Evolutionary conservation across 202 grass and related monocot genomes (phyloP), one percentile per base, ranked within the genome.

Genomic region (Musa balbisiana): DNA sequence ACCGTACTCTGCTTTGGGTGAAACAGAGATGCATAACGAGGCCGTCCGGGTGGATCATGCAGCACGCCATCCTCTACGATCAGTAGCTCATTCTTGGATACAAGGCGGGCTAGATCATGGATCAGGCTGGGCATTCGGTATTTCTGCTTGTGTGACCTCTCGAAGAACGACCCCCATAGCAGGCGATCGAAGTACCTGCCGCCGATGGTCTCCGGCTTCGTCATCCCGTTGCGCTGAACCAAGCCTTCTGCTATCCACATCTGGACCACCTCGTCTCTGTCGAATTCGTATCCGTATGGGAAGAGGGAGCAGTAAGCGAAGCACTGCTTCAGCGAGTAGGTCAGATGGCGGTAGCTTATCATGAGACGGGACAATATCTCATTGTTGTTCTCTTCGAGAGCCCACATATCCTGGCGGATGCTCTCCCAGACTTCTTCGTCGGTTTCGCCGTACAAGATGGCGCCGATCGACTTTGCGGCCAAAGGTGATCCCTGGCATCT

Each of bases 171-270:
- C 27, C 62, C 65, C 69, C 53, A 25, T 11, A 79, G 75, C 21
- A 86, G 72, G 52, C 74, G 11, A 23, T 67, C 73, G n/a, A 86
- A 80, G 51, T 72, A 60, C 63, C 53, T 76, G 8, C 24, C 26
- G 64, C 84, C 76, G 29, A 83, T 86, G 60, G 74, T 59, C 74
- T 86, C 80, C 73, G 53, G 3, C 26, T 54, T 55, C 53, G 59
- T 75, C 20, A 3, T 16, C 11, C 55, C 62, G 20, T 1, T 76
- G 29, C 6, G n/a, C 23, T 71, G 67, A 21, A 79, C 15, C 26
- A 86, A 69, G 27, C 76, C 84, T 79, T 73, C 84, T 21, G 80
- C 73, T 10, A 80, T 69, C 84, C 84, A 82, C 63, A 86, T 70
- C 53, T 82, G 79, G 55, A 86, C 80, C 71, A 86, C 62, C 60